phyloP scores from a whole-genome alignment of 106 monocot species.

The Acorus gramineus region DNA sequence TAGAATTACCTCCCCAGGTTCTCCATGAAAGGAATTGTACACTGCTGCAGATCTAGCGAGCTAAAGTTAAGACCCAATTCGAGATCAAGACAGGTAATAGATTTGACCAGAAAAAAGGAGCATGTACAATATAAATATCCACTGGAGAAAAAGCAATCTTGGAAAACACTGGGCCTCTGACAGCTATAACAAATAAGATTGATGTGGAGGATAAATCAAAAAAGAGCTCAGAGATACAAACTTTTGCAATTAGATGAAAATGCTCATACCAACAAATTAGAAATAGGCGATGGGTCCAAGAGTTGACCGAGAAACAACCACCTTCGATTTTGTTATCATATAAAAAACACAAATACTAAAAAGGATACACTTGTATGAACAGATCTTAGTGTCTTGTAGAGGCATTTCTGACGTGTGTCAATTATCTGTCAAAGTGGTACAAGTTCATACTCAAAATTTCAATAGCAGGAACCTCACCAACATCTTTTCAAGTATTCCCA shows the following conservation, averaged over 20 bases:
- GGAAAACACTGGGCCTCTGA: not conserved
- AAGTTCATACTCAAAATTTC: conserved; percentile 4
- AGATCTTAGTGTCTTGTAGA: conserved; percentile 51
- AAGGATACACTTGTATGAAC: conserved; percentile 60
- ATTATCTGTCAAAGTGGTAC: conserved; percentile 36
- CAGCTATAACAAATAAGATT: too few species aligned
- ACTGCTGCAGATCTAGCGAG: conserved; percentile 46
- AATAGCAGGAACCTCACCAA: too few species aligned
- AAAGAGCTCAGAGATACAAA: too few species aligned
- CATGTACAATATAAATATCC: too few species aligned
- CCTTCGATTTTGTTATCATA: too few species aligned
- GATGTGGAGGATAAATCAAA: too few species aligned
- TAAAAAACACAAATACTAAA: not conserved
- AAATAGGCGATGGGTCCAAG: too few species aligned
- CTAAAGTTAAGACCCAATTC: conserved; percentile 1
- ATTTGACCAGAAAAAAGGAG: too few species aligned
- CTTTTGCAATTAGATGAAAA: too few species aligned
- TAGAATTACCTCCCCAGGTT: conserved; percentile 41
- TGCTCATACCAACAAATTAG: too few species aligned
- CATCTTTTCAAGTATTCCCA: not conserved
- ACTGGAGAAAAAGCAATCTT: conserved; percentile 16
- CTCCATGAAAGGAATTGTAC: conserved; percentile 59
- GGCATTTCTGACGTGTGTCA: conserved; percentile 39
- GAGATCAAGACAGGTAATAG: too few species aligned
- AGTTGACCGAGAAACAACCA: not conserved